Base-by-base conservation (phyloP, 2,329 filamentous ascomycete species). In the Scytalidium lignicola region DNA sequence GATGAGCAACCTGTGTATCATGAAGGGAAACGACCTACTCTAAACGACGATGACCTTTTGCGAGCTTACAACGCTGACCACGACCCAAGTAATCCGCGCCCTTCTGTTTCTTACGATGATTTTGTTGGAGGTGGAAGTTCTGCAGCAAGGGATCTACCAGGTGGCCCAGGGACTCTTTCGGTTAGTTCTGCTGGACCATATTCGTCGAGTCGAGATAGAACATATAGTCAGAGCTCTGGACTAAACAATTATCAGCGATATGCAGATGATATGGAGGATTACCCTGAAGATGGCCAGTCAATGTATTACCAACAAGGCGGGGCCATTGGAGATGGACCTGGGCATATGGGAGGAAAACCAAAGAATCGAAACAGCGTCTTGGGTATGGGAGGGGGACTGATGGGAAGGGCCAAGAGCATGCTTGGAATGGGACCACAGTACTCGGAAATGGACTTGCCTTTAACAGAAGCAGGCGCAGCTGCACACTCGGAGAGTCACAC, bases 391-490 rank as follows among this genome's bases (percentile, higher is more conserved):
- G 91, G 92, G 53, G 91, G 92, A 17, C 72, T 97, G 53, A 74
- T 96, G 62, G 93, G 91, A 41, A 85, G 80, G 62, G 86, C 92
- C 40, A 97, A 95, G 74, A 91, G 87, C 65, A 90, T 87, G 76
- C 73, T 99, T 53, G 92, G 93, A 47, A 90, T 96, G 83, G 86
- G 82, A 9, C 76, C 79, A 19, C 79, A 87, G 59, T 97, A 99
- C 69, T 96, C 92, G 28, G 93, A 97, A 70, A 99, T 99, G 93
- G 92, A 99, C 65, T 75, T 99, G 48, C 93, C 93, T 13, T 75
- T 99, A 68, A 97, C 92, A 4, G 90, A 97, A 65, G 73, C 85
- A 43, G 80, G 76, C 47, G 78, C 75, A 43, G 72, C 76, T 58
- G 70, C 53, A 41, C 62, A 71, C 56, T 64, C 68, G 43, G 68